Percentiles rank a stretch among this genome's conserved stretches.
phyloP scores from a whole-genome alignment of 768 basidiomycete species.

The Auricularia sp. region DNA sequence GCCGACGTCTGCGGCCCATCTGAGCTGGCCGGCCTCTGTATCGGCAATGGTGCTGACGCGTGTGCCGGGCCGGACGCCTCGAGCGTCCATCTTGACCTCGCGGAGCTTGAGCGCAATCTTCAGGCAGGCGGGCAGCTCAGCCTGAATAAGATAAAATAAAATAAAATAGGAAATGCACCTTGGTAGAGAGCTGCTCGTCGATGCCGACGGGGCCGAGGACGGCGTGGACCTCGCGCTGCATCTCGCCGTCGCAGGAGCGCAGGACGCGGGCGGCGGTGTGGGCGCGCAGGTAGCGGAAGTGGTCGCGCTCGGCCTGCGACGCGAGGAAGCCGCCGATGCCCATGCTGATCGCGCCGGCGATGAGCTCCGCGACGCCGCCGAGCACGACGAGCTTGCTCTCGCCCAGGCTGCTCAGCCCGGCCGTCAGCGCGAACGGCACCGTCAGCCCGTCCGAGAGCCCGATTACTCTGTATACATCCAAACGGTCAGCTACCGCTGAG shows the following conservation, averaged over 20 bases:
- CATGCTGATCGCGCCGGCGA: constrained; percentile 95
- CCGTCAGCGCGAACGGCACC: constrained; percentile 84
- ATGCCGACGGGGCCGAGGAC: constrained; percentile 14
- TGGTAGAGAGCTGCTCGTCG: constrained; percentile 76
- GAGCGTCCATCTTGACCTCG: constrained; percentile 46
- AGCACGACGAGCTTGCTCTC: constrained; percentile 86
- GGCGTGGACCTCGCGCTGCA: too few species aligned
- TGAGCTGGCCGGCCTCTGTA: constrained; percentile 20
- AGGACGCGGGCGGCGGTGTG: too few species aligned
- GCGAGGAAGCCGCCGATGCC: constrained; percentile 97
- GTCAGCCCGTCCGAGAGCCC: constrained; percentile 87
- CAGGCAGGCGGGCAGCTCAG: constrained; percentile 71
- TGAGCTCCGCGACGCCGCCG: constrained; percentile 91
- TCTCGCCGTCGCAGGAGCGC: too few species aligned
- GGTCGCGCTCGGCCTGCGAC: constrained; percentile 92
- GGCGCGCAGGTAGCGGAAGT: constrained; percentile 67
- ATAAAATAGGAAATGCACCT: constrained; percentile 94
- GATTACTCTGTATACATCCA: constrained; percentile 47
- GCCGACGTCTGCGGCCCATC: constrained; percentile 72
- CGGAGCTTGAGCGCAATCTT: constrained; percentile 69
- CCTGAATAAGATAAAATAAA: constrained; percentile 79
- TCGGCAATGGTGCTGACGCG: neutral
- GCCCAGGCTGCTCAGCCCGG: constrained; percentile 81
- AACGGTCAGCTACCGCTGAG: neutral
- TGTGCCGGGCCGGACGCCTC: constrained; percentile 10